Evolutionary conservation across 2,329 filamentous ascomycete species (phyloP), one percentile per base, ranked within the genome.

Genomic region (Fusarium buxicola): DNA sequence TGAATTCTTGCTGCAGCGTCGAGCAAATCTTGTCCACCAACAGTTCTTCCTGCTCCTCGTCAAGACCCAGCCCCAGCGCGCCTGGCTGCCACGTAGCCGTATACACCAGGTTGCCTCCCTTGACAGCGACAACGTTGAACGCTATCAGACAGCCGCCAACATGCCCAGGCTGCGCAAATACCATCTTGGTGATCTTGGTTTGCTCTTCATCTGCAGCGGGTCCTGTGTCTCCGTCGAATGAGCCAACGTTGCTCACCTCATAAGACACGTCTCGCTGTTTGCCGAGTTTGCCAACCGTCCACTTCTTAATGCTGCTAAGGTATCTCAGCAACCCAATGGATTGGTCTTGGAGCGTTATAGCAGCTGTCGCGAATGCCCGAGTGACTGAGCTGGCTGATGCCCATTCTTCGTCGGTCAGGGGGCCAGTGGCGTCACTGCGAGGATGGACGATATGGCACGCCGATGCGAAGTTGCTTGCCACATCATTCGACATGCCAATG

Each of bases 21-120:
- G 43, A 24, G 44, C 68, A 69, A 11, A 70, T 59, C 12, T 47
- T 49, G 4, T 66, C 65, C 16, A 71, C 60, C 38, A 69, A 36
- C 32, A 30, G 30, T 4, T 58, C 63, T 25, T 71, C 69, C 10
- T 63, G 43, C 5, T 46, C 55, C 31, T 58, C 53, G 6, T 46
- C 34, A 39, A 66, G 18, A 7, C 53, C 47, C 31, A 72, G 54
- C 30, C 54, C 68, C 50, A 72, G 31, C 15, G 68, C 60, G n/a
- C 68, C 68, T 2, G 13, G 18, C 15, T 68, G 66, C 69, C 69
- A 72, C 36, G 65, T 70, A 27, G 67, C 50, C 9, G 69, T 71
- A 28, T 57, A 71, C 7, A 66, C 41, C 31, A 72, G 21, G 34
- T 53, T 55, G 6, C 60, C 55, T 34, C 55, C 65, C 47, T 64